phyloP scores from a whole-genome alignment of 139 green algal species.

The Gonium pectorale region DNA sequence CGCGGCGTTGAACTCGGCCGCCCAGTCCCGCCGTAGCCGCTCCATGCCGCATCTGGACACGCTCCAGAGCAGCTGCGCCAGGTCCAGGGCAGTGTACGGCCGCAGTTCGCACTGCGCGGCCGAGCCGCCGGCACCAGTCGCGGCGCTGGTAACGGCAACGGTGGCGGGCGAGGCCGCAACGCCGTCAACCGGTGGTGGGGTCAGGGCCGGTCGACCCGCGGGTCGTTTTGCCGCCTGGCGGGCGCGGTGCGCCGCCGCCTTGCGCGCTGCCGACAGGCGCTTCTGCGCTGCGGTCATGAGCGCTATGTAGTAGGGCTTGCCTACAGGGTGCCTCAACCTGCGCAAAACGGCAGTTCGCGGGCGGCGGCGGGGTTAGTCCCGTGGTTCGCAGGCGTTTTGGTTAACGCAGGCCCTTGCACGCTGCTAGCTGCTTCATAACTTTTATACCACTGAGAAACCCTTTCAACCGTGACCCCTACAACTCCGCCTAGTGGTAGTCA shows the following conservation, averaged over 20 bases:
- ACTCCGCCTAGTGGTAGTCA: too few species aligned
- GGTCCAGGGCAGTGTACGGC: conserved; percentile 20
- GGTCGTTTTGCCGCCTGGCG: too few species aligned
- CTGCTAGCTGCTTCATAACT: too few species aligned
- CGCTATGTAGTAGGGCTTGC: conserved; percentile 12
- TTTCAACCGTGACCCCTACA: too few species aligned
- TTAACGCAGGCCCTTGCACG: too few species aligned
- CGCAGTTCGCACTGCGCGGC: not conserved
- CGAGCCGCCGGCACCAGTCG: not conserved
- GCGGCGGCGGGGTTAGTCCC: too few species aligned
- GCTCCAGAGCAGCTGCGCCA: conserved; percentile 17
- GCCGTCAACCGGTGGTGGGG: too few species aligned
- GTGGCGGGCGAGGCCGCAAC: not conserved
- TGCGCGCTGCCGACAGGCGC: not conserved
- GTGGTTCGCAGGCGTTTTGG: too few species aligned
- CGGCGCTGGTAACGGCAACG: not conserved
- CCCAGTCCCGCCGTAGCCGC: conserved; percentile 19
- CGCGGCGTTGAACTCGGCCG: not conserved
- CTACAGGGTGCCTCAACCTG: conserved; percentile 28
- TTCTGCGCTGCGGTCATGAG: conserved; percentile 15
- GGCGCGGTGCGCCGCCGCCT: not conserved
- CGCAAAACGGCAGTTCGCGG: too few species aligned
- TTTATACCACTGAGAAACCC: too few species aligned
- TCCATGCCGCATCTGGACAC: conserved; percentile 1
- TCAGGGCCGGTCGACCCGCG: too few species aligned